Evolutionary conservation across 352 stramenopile genomes (phyloP), one percentile per base, ranked within the genome.

Genomic region (Albugo laibachii): DNA sequence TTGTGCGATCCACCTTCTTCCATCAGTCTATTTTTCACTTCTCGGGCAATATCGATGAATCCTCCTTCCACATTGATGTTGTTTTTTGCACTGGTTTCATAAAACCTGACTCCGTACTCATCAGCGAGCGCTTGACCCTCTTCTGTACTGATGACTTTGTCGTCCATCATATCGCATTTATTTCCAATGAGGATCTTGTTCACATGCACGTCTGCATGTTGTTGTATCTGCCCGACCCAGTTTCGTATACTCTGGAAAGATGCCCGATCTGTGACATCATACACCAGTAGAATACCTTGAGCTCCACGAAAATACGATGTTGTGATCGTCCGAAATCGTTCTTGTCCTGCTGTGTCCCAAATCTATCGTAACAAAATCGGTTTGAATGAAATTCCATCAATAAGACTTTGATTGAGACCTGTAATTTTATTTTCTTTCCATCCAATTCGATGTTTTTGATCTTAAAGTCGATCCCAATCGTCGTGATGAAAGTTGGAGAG

Each of bases 181-280:
- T 99, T 99, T 36, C 94, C 95, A 52, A 99, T 96, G 48, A 99
- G 65, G 58, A 99, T 97, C 72, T 98, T 99, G 80, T 98, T 98
- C 13, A 99, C 94, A 65, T 98, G 92, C 39, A 98, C 93, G 61
- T 99, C 95, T 5, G 95, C 96, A 60, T 99, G 94, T 65, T 99
- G 79, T 55, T 93, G 81, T 63, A 97, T 97, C 66, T 97, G 83
- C 5, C 82, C 86, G 43, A 98, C 95, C 94, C 94, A 98, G 66
- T 96, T 97, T 54, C 86, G 81, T 50, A 98, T 97, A 57, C 78
- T 96, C 61, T 98, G 91, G 69, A 98, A 98, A 12, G 88, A 97
- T 42, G 89, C 80, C 47, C 92, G 85, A 61, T 98, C 91, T 41
- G 93, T 98, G 35, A 98, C 89, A 62, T 99, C 93, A 69, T 99